Conservation (phyloP, 1,139 yeast genomes). For the Petasospora rhodanensis region DNA sequence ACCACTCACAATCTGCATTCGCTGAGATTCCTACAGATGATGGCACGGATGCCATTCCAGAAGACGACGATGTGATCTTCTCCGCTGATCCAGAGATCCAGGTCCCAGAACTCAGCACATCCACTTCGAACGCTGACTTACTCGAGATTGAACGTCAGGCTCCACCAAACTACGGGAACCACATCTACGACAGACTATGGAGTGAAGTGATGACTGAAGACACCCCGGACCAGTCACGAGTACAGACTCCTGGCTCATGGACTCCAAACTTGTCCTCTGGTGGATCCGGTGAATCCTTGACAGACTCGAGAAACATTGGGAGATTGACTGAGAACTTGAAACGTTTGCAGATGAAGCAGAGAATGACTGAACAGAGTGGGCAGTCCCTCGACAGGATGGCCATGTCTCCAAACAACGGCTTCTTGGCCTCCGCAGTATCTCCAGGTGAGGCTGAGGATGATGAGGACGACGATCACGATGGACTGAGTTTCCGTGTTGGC, state of each 20-base stretch:
- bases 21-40: conserved; percentile 22
- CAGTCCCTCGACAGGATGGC: conserved; percentile 21
- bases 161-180: conserved; percentile 86
- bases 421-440: background rate
- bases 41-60: conserved; percentile 18
- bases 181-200: conserved; percentile 84
- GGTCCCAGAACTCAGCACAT: conserved; percentile 18
- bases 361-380: conserved; percentile 26
- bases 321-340: conserved; percentile 49
- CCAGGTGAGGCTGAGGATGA: conserved; percentile 21
- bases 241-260: conserved; percentile 27
- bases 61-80: conserved; percentile 31
- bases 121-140: conserved; percentile 18
- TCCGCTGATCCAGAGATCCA: conserved; percentile 28
- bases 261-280: conserved; percentile 15
- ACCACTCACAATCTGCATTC: conserved; percentile 18
- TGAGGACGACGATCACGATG: conserved; percentile 20
- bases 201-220: conserved; percentile 43
- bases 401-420: conserved; percentile 1
- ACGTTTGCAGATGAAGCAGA: conserved; percentile 47
- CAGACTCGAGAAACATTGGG: conserved; percentile 25
- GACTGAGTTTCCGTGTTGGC: conserved; percentile 10
- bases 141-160: conserved; percentile 40
- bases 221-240: conserved; percentile 27
- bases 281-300: conserved; percentile 18